phyloP scores from a whole-genome alignment of 805 yeast genomes.

The Candida germanica region DNA sequence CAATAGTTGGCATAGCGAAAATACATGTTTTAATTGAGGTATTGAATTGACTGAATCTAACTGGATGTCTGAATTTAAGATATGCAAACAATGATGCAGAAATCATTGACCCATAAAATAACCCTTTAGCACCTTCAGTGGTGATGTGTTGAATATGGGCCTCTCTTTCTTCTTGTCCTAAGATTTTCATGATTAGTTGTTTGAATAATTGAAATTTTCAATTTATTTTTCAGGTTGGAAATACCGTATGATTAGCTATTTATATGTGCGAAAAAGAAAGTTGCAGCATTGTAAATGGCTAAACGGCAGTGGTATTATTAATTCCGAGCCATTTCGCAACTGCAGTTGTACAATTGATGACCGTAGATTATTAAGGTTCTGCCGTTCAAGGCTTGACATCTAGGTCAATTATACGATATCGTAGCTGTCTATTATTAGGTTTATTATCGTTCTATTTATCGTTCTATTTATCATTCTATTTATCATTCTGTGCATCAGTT shows the following conservation, averaged over 20 bases:
- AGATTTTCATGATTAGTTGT: constrained; percentile 30
- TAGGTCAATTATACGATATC: too few relatives aligned
- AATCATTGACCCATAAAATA: constrained; percentile 30
- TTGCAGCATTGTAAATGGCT: background rate
- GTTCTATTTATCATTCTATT: too few relatives aligned
- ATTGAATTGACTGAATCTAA: constrained; percentile 31
- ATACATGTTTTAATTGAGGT: constrained; percentile 38
- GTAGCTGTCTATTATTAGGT: too few relatives aligned
- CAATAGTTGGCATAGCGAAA: constrained; percentile 38
- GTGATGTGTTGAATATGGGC: constrained; percentile 37
- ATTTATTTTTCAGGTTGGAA: background rate
- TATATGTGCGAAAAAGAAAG: background rate
- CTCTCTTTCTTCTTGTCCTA: constrained; percentile 34
- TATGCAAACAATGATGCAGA: constrained; percentile 32
- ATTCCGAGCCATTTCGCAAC: background rate
- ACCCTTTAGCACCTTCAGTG: constrained; percentile 38
- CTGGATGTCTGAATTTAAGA: constrained; percentile 32
- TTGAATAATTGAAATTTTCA: background rate
- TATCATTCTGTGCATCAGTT: too few relatives aligned
- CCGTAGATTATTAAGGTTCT: too few relatives aligned
- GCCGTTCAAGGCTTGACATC: too few relatives aligned
- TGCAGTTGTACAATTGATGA: too few relatives aligned
- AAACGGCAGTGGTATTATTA: background rate
- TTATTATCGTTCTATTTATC: too few relatives aligned
- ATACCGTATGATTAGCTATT: background rate